These are phyloP conservation scores for Sistotremastrum suecicum DNA, from an alignment of 768 basidiomycete genomes.

Conservation along the genomic window DNA sequence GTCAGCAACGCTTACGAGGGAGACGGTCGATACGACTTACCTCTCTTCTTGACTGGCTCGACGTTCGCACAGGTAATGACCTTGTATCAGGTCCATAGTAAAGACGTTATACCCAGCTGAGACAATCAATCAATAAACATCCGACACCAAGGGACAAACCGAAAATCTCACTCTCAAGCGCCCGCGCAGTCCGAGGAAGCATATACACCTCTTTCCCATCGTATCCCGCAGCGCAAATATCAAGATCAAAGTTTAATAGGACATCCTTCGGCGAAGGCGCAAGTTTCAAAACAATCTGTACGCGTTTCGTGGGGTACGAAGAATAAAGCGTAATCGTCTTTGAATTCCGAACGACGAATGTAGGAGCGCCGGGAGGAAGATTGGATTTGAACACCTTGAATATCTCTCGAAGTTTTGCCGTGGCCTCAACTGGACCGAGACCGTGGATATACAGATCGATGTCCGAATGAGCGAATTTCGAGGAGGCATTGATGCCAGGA, in stretches of 20 bases:
- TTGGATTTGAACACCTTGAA: slow-evolving; percentile 4
- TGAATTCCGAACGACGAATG: slow-evolving; percentile 7
- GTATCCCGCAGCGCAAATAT: slow-evolving; percentile 5
- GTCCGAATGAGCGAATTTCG: neutral
- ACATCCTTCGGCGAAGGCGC: slow-evolving; percentile 3
- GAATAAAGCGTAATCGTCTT: slow-evolving; percentile 6
- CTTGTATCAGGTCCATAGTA: slow-evolving; percentile 7
- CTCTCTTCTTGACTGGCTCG: slow-evolving; percentile 6
- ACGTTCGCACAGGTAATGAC: slow-evolving; percentile 6
- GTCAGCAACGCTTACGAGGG: no score
- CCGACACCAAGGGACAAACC: no score
- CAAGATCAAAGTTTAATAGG: slow-evolving; percentile 8
- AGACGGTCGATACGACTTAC: no score
- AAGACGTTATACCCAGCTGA: slow-evolving; percentile 6
- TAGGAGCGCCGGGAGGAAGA: neutral
- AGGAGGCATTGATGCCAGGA: slow-evolving; percentile 2
- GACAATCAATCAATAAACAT: neutral
- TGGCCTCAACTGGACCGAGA: slow-evolving; percentile 1
- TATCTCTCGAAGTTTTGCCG: slow-evolving; percentile 4
- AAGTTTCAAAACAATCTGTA: slow-evolving; percentile 7
- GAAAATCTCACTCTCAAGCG: slow-evolving; percentile 7
- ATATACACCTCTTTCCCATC: slow-evolving; percentile 6
- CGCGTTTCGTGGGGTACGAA: slow-evolving; percentile 1
- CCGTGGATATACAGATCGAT: slow-evolving; percentile 8
- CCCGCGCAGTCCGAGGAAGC: slow-evolving; percentile 6